phyloP scores from a whole-genome alignment of 768 basidiomycete genomes.

The Trametes cingulata region DNA sequence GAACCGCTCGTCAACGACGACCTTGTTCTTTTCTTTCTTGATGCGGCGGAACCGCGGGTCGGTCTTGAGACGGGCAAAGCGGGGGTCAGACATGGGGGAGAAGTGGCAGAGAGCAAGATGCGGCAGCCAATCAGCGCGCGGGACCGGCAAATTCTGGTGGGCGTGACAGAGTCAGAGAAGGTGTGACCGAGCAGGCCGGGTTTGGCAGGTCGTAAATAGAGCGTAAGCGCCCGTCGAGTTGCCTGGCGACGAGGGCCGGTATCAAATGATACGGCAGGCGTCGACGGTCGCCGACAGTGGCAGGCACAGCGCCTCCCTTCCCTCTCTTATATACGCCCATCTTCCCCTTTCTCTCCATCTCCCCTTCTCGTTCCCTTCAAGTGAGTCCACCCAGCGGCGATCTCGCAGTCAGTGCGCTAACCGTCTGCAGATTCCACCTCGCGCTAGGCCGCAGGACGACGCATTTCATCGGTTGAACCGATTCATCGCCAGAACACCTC shows the following conservation, averaged over 20 bases:
- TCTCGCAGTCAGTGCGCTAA: not conserved
- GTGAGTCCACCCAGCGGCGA: conserved; percentile 18
- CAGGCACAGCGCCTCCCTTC: conserved; percentile 9
- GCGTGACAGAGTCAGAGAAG: conserved; percentile 8
- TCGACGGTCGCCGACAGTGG: not conserved
- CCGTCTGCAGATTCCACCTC: conserved; percentile 18
- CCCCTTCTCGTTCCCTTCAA: conserved; percentile 26
- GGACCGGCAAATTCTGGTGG: conserved; percentile 12
- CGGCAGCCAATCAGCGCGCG: conserved; percentile 17
- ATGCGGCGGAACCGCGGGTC: conserved; percentile 93
- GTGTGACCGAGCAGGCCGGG: not conserved
- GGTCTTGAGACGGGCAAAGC: conserved; percentile 83
- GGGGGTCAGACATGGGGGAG: conserved; percentile 69
- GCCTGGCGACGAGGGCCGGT: conserved; percentile 14
- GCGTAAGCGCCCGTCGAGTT: not conserved
- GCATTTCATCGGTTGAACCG: conserved; percentile 32
- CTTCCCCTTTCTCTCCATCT: conserved; percentile 15
- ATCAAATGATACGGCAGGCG: conserved; percentile 16
- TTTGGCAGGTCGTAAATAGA: not conserved
- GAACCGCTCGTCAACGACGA: conserved; percentile 92
- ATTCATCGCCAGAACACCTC: conserved; percentile 23
- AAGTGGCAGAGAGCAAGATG: conserved; percentile 7
- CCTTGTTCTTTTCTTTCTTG: conserved; percentile 76
- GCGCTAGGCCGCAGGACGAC: conserved; percentile 38
- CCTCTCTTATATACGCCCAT: conserved; percentile 25